Base-by-base conservation (phyloP, 768 basidiomycete species). In the Bullera alba region DNA sequence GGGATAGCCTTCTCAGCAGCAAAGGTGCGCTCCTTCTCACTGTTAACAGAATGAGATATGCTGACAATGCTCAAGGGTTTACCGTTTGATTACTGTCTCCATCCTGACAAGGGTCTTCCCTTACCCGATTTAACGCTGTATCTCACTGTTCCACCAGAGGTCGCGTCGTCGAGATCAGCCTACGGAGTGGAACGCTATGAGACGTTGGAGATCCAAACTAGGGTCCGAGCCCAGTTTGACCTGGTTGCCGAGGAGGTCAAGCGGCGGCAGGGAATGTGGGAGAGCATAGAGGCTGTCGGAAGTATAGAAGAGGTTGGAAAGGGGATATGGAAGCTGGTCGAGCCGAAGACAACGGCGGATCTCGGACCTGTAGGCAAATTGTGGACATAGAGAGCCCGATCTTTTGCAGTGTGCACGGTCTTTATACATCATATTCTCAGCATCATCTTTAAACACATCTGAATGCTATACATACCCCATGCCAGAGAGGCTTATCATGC, bases 131-230 rank as follows among this genome's bases (percentile, higher is more conserved):
- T 93, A 32, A 83, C 84, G 0, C 61, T 96, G 37, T 95, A 93
- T 76, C 81, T 99, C 52, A 82, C 90, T 58, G 78, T 97, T 53
- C 74, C 81, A 0, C 83, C 87, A 0, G 82, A 82, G 34, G 73
- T 77, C 12, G 87, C 89, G 0, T 77, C 77, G 34, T 63, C 70
- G 37, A 80, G 93, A 14, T 85, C 83, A 0, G 87, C 86, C 0
- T 95, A 85, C 60, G 91, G 91, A 3, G 79, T 80, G 46, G 91
- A 93, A 73, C 77, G 89, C 34, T 93, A 92, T 57, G 90, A 95
- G 75, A 63, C 51, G 5, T 37, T 56, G 4, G 49, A 53, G 2
- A 61, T 64, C 50, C 65, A 67, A 38, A 32, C 17, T 14, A 42
- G 53, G 23, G 62, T 63, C 3, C 19, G 64, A 29, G 52, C 59